Conservation (phyloP, 768 basidiomycete genomes). For the Brasilioporus rufonigricans region DNA sequence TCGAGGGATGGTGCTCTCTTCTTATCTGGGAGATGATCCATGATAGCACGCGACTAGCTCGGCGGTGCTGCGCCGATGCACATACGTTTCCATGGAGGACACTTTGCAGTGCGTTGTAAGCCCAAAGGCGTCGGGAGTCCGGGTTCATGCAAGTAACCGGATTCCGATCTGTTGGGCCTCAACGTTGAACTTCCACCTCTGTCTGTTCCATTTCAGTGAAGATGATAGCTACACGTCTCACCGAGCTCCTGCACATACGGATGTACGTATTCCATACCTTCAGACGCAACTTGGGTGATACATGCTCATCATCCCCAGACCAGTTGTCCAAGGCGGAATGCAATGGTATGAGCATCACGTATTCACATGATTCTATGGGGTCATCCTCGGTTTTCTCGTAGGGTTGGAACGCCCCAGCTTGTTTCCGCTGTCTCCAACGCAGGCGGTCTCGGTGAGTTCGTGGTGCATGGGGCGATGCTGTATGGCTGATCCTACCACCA, state of each 20-base stretch:
- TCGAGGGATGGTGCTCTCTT: conserved; percentile 6
- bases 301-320: conserved; percentile 39
- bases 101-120: too few relatives aligned
- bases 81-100: too few relatives aligned
- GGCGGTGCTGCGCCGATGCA: too few relatives aligned
- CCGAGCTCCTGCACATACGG: conserved; percentile 61
- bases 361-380: background rate
- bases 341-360: conserved; percentile 58
- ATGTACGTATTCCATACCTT: too few relatives aligned
- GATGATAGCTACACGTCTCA: conserved; percentile 55
- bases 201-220: background rate
- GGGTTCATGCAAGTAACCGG: too few relatives aligned
- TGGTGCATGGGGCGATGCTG: background rate
- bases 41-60: too few relatives aligned
- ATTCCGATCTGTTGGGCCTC: too few relatives aligned
- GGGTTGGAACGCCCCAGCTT: conserved; percentile 78
- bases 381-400: conserved; percentile 22
- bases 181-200: too few relatives aligned
- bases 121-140: too few relatives aligned
- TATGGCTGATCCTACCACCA: background rate
- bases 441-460: conserved; percentile 65
- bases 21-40: background rate
- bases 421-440: conserved; percentile 80
- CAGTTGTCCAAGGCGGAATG: conserved; percentile 87
- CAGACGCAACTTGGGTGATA: background rate